phyloP scores from a whole-genome alignment of 1,284 basidiomycete genomes.

The Termitomyces sp. region DNA sequence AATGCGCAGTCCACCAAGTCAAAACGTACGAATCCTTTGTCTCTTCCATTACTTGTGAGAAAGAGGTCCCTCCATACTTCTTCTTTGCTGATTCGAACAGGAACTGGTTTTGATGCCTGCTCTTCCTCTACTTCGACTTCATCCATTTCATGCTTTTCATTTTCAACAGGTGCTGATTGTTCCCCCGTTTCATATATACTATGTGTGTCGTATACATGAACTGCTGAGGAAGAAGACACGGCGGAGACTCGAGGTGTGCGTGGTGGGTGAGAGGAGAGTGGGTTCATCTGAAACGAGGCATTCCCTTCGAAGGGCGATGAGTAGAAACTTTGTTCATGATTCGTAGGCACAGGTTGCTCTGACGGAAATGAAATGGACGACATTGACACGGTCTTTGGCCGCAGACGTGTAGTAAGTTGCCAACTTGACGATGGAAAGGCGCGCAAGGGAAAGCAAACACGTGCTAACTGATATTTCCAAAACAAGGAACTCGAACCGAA shows the following conservation, averaged over 20 bases:
- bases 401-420: not conserved
- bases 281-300: slow-evolving; percentile 71
- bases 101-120: slow-evolving; percentile 38
- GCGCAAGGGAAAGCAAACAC: slow-evolving; percentile 10
- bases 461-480: slow-evolving; percentile 14
- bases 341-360: slow-evolving; percentile 22
- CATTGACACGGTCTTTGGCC: slow-evolving; percentile 28
- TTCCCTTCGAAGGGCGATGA: slow-evolving; percentile 36
- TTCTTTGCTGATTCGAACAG: slow-evolving; percentile 45
- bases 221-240: slow-evolving; percentile 28
- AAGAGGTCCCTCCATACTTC: slow-evolving; percentile 77
- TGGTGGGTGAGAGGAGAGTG: slow-evolving; percentile 69
- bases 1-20: slow-evolving; percentile 4
- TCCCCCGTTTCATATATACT: slow-evolving; percentile 39
- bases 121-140: slow-evolving; percentile 37
- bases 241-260: slow-evolving; percentile 62
- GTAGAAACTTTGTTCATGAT: slow-evolving; percentile 34
- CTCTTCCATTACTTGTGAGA: slow-evolving; percentile 67
- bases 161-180: slow-evolving; percentile 30
- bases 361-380: slow-evolving; percentile 47
- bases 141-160: slow-evolving; percentile 30
- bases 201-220: slow-evolving; percentile 31
- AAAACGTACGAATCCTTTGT: slow-evolving; percentile 72
- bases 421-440: not conserved
- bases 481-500: slow-evolving; percentile 13